These are phyloP conservation scores for Cryptosporidium sp. DNA, from an alignment of 169 alveolate species.

Conservation along the genomic window DNA sequence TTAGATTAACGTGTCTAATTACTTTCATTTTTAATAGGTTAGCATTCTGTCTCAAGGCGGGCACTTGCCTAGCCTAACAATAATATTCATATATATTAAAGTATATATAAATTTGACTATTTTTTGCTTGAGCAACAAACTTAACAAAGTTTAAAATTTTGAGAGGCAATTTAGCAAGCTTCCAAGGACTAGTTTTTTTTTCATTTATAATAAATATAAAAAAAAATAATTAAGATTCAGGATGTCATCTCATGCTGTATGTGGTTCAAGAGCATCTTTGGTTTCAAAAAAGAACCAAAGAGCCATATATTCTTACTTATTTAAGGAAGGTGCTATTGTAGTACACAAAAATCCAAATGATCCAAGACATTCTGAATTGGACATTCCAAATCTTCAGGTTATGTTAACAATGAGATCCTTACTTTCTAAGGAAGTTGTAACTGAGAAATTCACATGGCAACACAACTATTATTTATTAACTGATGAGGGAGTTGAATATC, in stretches of 20 bases:
- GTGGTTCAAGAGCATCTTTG: conserved; percentile 77
- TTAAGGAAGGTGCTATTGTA: conserved; percentile 88
- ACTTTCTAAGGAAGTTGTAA: conserved; percentile 88
- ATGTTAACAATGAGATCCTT: conserved; percentile 90
- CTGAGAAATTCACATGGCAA: conserved; percentile 92
- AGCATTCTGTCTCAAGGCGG: conserved; percentile 20
- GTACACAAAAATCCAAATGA: conserved; percentile 89
- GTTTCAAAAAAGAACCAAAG: conserved; percentile 73
- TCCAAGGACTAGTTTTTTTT: neutral
- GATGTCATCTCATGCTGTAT: conserved; percentile 72
- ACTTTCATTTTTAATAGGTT: neutral
- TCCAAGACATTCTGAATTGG: conserved; percentile 87
- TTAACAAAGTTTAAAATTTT: neutral
- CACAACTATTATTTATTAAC: conserved; percentile 89
- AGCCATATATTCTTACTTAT: conserved; percentile 64
- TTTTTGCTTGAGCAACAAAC: neutral
- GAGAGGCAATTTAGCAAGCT: neutral
- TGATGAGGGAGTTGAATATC: conserved; percentile 89
- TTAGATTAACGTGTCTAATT: conserved; percentile 2
- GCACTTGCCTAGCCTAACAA: neutral
- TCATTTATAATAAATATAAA: neutral
- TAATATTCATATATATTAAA: neutral
- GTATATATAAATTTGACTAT: neutral
- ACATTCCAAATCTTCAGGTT: conserved; percentile 91
- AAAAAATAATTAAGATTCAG: conserved; percentile 18